Evolutionary conservation across 805 yeast species (phyloP).

Genomic region (Blastobotrys robertii): DNA sequence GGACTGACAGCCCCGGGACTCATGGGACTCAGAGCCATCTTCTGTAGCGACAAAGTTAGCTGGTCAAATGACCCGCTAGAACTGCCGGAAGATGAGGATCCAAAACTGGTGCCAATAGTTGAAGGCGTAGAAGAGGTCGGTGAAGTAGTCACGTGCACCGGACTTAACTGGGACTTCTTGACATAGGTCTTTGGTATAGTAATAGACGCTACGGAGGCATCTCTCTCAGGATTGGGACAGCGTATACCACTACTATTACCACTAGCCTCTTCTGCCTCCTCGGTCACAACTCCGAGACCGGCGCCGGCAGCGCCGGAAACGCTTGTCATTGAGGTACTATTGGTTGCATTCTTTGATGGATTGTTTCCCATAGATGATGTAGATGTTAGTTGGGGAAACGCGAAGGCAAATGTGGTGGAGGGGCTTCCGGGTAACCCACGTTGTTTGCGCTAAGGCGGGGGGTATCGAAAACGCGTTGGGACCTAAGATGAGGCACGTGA

Average conservation of each 20-base stretch:
- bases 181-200: not conserved
- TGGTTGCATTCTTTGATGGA: slow-evolving; percentile 32
- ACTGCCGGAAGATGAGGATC: not conserved
- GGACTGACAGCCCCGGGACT: not conserved
- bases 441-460: not conserved
- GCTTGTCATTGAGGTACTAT: slow-evolving; percentile 19
- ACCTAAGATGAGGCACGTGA: not conserved
- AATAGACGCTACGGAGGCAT: not conserved
- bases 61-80: not conserved
- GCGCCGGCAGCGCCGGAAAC: slow-evolving; percentile 25
- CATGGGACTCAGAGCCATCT: too few species aligned
- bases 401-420: slow-evolving; percentile 1
- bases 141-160: too few species aligned
- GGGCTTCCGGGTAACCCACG: too few species aligned
- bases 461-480: too few species aligned
- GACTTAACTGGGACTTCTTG: not conserved
- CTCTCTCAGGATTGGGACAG: not conserved
- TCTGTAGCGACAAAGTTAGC: too few species aligned
- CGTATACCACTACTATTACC: slow-evolving; percentile 18
- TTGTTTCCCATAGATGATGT: slow-evolving; percentile 24
- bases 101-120: too few species aligned
- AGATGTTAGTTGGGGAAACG: not conserved
- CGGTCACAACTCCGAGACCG: slow-evolving; percentile 10
- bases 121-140: too few species aligned
- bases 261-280: slow-evolving; percentile 19